Percentiles rank a stretch among this genome's conserved stretches.
Evolutionary conservation across 2,329 filamentous ascomycete genomes (phyloP).

Genomic region (Colletotrichum noveboracense): DNA sequence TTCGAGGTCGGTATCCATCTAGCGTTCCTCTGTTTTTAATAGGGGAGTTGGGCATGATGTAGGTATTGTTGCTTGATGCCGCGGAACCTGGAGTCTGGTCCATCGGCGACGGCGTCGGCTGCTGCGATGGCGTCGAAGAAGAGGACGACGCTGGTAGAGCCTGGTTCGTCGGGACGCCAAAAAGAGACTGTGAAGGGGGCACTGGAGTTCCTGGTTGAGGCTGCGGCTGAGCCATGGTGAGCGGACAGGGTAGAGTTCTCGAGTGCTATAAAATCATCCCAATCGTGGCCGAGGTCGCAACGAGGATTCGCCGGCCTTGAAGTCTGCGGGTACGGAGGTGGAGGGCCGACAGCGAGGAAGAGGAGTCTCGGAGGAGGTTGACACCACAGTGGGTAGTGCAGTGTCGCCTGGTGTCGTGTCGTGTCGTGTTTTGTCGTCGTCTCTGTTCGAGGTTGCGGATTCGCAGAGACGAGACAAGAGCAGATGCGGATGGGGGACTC

Average conservation of each 20-base stretch:
- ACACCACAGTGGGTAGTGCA: background rate
- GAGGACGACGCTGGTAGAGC: slow-evolving; percentile 28
- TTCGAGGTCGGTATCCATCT: slow-evolving; percentile 84
- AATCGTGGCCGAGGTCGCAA: background rate
- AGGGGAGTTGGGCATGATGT: slow-evolving; percentile 89
- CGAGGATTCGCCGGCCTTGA: background rate
- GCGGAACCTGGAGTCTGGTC: slow-evolving; percentile 52
- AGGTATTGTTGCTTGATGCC: slow-evolving; percentile 75
- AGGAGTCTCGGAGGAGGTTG: background rate
- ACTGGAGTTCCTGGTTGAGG: slow-evolving; percentile 46
- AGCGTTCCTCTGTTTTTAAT: slow-evolving; percentile 67
- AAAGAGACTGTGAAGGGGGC: slow-evolving; percentile 49
- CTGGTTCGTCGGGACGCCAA: slow-evolving; percentile 44
- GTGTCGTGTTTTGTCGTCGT: background rate
- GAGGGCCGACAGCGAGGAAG: background rate
- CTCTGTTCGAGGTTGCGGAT: background rate
- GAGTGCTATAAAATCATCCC: slow-evolving; percentile 13
- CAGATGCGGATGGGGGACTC: background rate
- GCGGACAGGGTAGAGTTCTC: background rate
- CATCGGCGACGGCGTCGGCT: slow-evolving; percentile 29
- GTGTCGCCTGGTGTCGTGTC: background rate
- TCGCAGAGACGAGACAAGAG: background rate
- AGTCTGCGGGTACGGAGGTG: background rate
- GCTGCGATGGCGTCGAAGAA: slow-evolving; percentile 29
- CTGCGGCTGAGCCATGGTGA: slow-evolving; percentile 42